Evolutionary conservation across 2,329 filamentous ascomycete genomes (phyloP), one percentile per base, ranked within the genome.

Genomic region (Ascocoryne sarcoides): DNA sequence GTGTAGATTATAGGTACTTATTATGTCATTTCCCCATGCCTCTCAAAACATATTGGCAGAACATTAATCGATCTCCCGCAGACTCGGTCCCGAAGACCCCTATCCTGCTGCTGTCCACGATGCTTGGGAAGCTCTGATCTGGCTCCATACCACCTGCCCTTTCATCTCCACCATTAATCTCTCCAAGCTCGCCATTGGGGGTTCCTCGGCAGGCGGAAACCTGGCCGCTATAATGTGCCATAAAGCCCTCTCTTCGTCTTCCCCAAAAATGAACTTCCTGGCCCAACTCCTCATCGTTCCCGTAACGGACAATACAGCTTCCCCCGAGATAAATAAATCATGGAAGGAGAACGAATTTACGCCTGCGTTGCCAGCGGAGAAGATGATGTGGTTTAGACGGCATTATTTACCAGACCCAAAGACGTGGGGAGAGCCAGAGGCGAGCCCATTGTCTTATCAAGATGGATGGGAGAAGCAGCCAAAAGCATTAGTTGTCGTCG

Each of bases 311-410:
- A 77, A 77, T 58, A 75, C 70, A 1, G 73, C 72, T 5, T 59
- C 59, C 10, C 51, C 63, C 0, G 54, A 48, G 7, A 69, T 60
- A 40, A 71, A 64, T 41, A 51, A 57, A 1, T 69, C 70, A 3
- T 79, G 70, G 64, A 61, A 56, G 12, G 64, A 67, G 32, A 73
- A 72, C 51, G 62, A 75, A 48, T 61, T 67, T 50, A 65, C 67
- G 0, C 66, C 72, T 1, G 70, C 72, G 0, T 62, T 77, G 2
- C 68, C 73, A 0, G 70, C 72, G 0, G 60, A 60, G 3, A 76
- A 77, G 56, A 78, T 78, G 74, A 53, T 73, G 36, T 78, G 75
- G 74, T 79, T 75, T 51, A 63, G 74, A n/a, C 53, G 65, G 14
- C 69, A 74, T 53, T 78, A 77, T 56, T 63, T 79, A 2, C 72